Conservation (phyloP, 2,329 filamentous ascomycete genomes). For the Thelonectria olida region DNA sequence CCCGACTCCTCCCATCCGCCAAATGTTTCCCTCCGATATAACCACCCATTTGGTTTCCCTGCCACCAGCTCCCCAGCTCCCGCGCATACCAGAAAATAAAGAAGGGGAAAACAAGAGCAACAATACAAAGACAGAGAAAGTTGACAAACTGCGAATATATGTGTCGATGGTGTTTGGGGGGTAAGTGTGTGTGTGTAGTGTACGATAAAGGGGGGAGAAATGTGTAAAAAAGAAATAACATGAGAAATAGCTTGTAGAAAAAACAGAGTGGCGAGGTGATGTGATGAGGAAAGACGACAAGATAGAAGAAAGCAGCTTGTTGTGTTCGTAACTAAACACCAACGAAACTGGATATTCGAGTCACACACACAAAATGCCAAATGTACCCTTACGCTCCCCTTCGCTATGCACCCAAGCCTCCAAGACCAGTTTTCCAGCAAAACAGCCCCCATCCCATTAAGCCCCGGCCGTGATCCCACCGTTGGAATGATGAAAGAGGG, state of each 20-base stretch:
- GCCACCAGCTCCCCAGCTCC: slow-evolving; percentile 42
- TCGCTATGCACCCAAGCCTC: slow-evolving; percentile 55
- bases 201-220: neutral
- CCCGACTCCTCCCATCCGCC: slow-evolving; percentile 41
- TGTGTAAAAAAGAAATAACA: slow-evolving; percentile 16
- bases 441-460: slow-evolving; percentile 41
- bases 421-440: slow-evolving; percentile 55
- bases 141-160: slow-evolving; percentile 13
- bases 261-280: slow-evolving; percentile 19
- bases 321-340: slow-evolving; percentile 35
- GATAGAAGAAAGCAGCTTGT: slow-evolving; percentile 39
- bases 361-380: slow-evolving; percentile 51
- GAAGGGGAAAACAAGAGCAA: slow-evolving; percentile 30
- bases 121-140: slow-evolving; percentile 28
- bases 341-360: slow-evolving; percentile 43
- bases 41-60: slow-evolving; percentile 24
- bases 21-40: slow-evolving; percentile 20
- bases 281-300: slow-evolving; percentile 29
- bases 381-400: slow-evolving; percentile 53
- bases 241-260: slow-evolving; percentile 20
- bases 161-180: slow-evolving; percentile 15
- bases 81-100: slow-evolving; percentile 30
- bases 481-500: slow-evolving; percentile 15
- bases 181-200: slow-evolving; percentile 1
- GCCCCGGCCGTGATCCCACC: slow-evolving; percentile 17